Evolutionary conservation across 2,329 filamentous ascomycete genomes (phyloP).

Genomic region (Neoarthrinium moseri): DNA sequence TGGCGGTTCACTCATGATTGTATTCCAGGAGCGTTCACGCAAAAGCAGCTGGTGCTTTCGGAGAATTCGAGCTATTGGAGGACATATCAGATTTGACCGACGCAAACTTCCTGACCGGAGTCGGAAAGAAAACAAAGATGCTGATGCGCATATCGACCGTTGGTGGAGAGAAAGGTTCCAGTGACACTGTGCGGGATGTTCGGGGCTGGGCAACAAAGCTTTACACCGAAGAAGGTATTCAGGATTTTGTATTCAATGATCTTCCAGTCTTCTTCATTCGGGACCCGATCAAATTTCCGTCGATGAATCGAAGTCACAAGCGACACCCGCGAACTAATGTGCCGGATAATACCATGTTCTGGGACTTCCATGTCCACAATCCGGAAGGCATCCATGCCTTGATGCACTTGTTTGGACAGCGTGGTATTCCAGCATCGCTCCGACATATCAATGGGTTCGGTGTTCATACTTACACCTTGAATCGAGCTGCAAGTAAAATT

Average conservation of each 20-base stretch:
- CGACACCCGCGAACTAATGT: background rate
- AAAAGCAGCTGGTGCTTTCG: constrained; percentile 35
- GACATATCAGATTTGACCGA: constrained; percentile 48
- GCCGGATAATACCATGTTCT: constrained; percentile 45
- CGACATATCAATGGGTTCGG: constrained; percentile 68
- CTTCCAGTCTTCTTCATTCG: constrained; percentile 75
- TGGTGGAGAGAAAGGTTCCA: constrained; percentile 66
- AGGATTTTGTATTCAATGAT: constrained; percentile 71
- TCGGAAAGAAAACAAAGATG: constrained; percentile 60
- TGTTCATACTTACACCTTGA: constrained; percentile 66
- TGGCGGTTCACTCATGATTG: background rate
- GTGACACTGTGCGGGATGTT: constrained; percentile 69
- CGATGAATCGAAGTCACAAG: constrained; percentile 63
- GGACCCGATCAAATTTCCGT: constrained; percentile 70
- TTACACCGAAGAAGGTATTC: constrained; percentile 71
- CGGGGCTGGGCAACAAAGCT: constrained; percentile 74
- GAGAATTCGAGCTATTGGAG: constrained; percentile 43
- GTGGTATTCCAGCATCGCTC: constrained; percentile 64
- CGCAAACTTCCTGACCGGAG: constrained; percentile 45
- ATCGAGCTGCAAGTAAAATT: constrained; percentile 44
- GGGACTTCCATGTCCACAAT: constrained; percentile 61
- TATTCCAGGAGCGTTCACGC: constrained; percentile 30
- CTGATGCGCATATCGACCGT: constrained; percentile 69
- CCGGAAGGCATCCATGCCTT: constrained; percentile 63
- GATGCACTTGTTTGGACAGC: constrained; percentile 66